phyloP scores from a whole-genome alignment of 1,284 basidiomycete genomes.

The Ceratobasidium sp. region DNA sequence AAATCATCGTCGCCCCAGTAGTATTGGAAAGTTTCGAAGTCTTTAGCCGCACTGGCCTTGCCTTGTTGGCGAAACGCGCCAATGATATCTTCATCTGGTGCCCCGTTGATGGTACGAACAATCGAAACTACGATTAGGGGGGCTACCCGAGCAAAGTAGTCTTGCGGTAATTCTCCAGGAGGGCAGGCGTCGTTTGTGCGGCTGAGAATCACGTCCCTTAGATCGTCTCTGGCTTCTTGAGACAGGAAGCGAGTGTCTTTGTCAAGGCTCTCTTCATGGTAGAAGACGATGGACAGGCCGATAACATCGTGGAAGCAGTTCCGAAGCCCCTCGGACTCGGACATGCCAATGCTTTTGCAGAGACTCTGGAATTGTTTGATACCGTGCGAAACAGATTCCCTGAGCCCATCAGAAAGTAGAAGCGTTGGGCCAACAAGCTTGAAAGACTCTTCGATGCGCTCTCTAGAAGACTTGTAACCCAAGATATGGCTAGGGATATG shows the following conservation, averaged over 20 bases:
- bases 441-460: constrained; percentile 71
- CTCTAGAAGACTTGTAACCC: constrained; percentile 70
- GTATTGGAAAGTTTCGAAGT: constrained; percentile 63
- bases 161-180: constrained; percentile 19
- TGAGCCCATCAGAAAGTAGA: constrained; percentile 57
- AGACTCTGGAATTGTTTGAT: constrained; percentile 67
- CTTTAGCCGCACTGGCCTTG: constrained; percentile 52
- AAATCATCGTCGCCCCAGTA: constrained; percentile 64
- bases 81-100: constrained; percentile 32
- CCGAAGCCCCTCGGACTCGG: constrained; percentile 63
- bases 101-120: constrained; percentile 39
- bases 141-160: constrained; percentile 26
- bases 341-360: constrained; percentile 69
- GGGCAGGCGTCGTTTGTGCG: constrained; percentile 39
- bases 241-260: constrained; percentile 47
- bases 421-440: constrained; percentile 70
- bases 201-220: constrained; percentile 34
- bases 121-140: constrained; percentile 35
- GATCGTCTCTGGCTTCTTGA: constrained; percentile 8
- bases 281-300: constrained; percentile 67
- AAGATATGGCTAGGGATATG: constrained; percentile 75
- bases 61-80: constrained; percentile 31
- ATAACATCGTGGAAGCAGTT: constrained; percentile 79
- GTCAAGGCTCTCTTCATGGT: constrained; percentile 54
- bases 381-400: constrained; percentile 54